Evolutionary conservation across 2,329 filamentous ascomycete species (phyloP), one percentile per base, ranked within the genome.

Genomic region (Colletotrichum euphorbiae): DNA sequence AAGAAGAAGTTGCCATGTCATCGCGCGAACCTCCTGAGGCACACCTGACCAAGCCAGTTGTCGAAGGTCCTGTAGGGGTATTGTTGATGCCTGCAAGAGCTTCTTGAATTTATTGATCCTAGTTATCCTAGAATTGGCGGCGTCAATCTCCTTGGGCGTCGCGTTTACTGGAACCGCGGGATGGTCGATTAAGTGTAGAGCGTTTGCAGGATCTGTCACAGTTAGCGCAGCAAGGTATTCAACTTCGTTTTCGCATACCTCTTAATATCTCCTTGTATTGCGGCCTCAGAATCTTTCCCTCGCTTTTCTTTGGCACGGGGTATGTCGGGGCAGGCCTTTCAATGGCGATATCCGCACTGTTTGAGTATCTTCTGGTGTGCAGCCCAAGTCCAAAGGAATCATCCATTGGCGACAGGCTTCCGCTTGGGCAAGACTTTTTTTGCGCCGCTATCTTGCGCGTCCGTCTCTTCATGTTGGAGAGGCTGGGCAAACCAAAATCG

Each of bases 31-130:
- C 81, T 99, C 97, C 74, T 93, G 91, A 0, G 96, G 97, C 40
- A 98, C 88, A 12, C 96, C 96, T 59, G 94, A 96, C 96, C 97
- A 99, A 33, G 96, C 94, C 36, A 94, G 85, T 66, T 93, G 86
- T 70, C 96, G 89, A 24, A 99, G 85, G 60, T 98, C 95, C 17
- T 91, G 84, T 2, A 98, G 81, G 2, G 93, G 91, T 73, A 99
- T 96, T 1, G 93, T 94, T 45, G 93, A 97, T 21, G 95, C 89
- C 80, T 99, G 96, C 6, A 99, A 84, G 59, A 99, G 93, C 74
- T 91, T 92, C 80, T 99, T 99, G 82, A 99, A 99, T 77, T 98
- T 98, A 81, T 99, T 98, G 77, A 99, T 99, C 70, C 96, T 90
- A 6, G 93, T 92, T 74, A 97, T 96, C 69, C 93, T 90, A 50